These are phyloP conservation scores for Anthoceros angustus DNA, from an alignment of 225 moss, liverwort and hornwort species.

Conservation along the genomic window DNA sequence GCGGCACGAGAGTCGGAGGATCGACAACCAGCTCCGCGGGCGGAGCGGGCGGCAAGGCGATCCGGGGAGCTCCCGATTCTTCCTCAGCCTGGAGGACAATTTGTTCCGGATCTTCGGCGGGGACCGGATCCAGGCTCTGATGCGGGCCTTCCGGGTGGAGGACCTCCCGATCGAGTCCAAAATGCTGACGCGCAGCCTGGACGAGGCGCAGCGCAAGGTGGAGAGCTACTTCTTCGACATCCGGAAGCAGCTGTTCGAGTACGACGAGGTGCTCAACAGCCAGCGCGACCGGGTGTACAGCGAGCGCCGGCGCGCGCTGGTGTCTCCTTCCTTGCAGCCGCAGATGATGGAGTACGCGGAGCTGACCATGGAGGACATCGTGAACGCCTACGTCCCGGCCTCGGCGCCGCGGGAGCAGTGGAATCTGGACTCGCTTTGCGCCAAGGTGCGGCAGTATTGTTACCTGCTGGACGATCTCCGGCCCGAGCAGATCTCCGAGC, in stretches of 20 bases:
- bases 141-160: constrained; percentile 97
- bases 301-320: constrained; percentile 84
- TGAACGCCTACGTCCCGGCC: constrained; percentile 33
- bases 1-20: constrained; percentile 87
- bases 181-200: constrained; percentile 85
- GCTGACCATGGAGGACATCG: constrained; percentile 96
- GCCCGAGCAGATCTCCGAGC: constrained; percentile 47
- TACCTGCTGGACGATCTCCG: constrained; percentile 57
- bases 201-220: constrained; percentile 98
- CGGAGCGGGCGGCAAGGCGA: constrained; percentile 98
- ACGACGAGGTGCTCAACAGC: constrained; percentile 93
- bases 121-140: constrained; percentile 89
- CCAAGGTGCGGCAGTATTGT: constrained; percentile 93
- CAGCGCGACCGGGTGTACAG: constrained; percentile 82
- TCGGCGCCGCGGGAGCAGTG: constrained; percentile 30
- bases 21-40: constrained; percentile 96
- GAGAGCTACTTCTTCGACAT: constrained; percentile 98
- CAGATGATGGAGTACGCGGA: constrained; percentile 87
- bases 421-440: constrained; percentile 74
- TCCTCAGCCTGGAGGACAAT: constrained; percentile 91
- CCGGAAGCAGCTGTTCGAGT: constrained; percentile 94
- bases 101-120: constrained; percentile 96
- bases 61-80: constrained; percentile 90
- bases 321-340: constrained; percentile 51
- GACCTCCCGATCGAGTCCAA: constrained; percentile 97